Conservation (phyloP, 768 basidiomycete species). For the Leucocoprinus birnbaumii region DNA sequence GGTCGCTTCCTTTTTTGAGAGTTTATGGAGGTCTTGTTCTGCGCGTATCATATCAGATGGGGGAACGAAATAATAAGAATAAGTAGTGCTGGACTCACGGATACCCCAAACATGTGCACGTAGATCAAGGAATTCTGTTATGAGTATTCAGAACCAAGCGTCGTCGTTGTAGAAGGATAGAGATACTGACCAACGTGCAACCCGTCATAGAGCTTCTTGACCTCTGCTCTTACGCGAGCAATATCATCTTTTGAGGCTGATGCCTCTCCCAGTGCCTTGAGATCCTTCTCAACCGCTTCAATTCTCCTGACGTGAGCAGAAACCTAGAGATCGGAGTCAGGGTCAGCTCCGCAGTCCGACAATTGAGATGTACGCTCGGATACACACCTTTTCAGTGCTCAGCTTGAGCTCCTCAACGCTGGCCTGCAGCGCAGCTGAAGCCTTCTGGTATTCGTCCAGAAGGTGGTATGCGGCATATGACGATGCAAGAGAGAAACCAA, state of each 20-base stretch:
- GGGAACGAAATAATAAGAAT: background rate
- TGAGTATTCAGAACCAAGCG: background rate
- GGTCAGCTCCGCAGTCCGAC: background rate
- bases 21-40: conserved; percentile 81
- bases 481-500: conserved; percentile 89
- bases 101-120: conserved; percentile 86
- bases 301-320: conserved; percentile 81
- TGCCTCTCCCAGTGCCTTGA: conserved; percentile 67
- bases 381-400: conserved; percentile 74
- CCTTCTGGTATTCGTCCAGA: conserved; percentile 86
- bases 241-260: conserved; percentile 81
- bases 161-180: background rate
- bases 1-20: conserved; percentile 66
- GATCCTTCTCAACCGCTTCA: conserved; percentile 86
- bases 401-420: conserved; percentile 85
- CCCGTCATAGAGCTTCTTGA: conserved; percentile 85
- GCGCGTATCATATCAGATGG: conserved; percentile 1
- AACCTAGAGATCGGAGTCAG: conserved; percentile 43
- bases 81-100: conserved; percentile 48
- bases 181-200: conserved; percentile 66
- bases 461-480: conserved; percentile 85
- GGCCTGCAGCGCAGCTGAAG: conserved; percentile 82
- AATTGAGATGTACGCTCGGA: background rate
- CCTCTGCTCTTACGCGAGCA: conserved; percentile 69
- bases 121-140: conserved; percentile 74